These are phyloP conservation scores for Collybiopsis confluens DNA, from an alignment of 768 basidiomycete species.

Conservation along the genomic window DNA sequence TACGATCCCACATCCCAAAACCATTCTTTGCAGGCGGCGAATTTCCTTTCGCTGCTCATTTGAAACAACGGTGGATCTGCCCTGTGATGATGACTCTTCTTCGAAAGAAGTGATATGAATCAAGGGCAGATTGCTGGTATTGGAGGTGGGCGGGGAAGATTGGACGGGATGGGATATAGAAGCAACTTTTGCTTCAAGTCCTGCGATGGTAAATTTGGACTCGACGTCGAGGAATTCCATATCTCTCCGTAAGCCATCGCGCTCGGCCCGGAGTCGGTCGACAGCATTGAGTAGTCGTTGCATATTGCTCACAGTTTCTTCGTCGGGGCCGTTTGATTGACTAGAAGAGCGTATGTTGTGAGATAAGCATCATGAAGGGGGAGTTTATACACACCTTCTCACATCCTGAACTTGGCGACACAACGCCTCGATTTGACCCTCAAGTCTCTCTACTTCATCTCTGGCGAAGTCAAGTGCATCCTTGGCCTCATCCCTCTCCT, in stretches of 20 bases:
- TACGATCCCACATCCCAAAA: conserved; percentile 32
- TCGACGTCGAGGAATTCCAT: conserved; percentile 69
- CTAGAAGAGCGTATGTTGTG: neutral
- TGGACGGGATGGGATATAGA: conserved; percentile 20
- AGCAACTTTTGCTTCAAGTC: conserved; percentile 48
- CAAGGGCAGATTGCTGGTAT: neutral
- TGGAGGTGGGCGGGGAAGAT: neutral
- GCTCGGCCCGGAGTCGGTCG: conserved; percentile 63
- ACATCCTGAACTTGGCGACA: conserved; percentile 15
- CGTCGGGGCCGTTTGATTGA: conserved; percentile 14
- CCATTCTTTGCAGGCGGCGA: conserved; percentile 22
- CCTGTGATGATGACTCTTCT: neutral
- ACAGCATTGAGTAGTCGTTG: conserved; percentile 58
- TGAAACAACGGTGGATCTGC: neutral
- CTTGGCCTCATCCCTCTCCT: conserved; percentile 49
- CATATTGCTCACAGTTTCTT: conserved; percentile 35
- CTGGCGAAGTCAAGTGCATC: conserved; percentile 37
- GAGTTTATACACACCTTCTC: conserved; percentile 8
- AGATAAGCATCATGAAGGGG: neutral
- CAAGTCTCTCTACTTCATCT: conserved; percentile 24
- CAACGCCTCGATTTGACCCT: conserved; percentile 20
- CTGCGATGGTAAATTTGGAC: conserved; percentile 58
- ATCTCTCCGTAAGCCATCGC: conserved; percentile 58
- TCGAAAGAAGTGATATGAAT: neutral
- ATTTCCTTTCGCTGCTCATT: conserved; percentile 21